A percentile compares a stretch with the other conserved stretches of the same genome.
Conservation (phyloP, 805 yeast species). For the Jamesozyma rosinii region DNA sequence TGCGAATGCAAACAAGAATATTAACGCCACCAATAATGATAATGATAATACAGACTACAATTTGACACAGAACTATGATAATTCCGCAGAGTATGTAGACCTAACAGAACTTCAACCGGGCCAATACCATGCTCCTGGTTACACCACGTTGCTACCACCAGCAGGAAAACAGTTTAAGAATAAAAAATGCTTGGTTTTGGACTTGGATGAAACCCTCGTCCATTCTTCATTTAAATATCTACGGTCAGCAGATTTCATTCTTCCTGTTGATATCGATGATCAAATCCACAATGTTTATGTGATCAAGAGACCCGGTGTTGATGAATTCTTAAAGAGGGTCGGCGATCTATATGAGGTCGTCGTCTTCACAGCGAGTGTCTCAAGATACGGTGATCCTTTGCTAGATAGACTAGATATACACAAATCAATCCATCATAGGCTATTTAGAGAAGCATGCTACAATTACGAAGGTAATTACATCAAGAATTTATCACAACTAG, state of each 20-base stretch:
- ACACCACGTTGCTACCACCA: slow-evolving; percentile 55
- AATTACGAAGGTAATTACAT: slow-evolving; percentile 91
- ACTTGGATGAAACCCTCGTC: slow-evolving; percentile 91
- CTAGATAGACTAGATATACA: slow-evolving; percentile 78
- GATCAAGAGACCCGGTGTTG: slow-evolving; percentile 96
- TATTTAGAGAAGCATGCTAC: slow-evolving; percentile 90
- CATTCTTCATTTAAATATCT: slow-evolving; percentile 90
- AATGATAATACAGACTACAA: slow-evolving; percentile 8
- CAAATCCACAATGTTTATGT: slow-evolving; percentile 92
- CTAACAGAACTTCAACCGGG: slow-evolving; percentile 60
- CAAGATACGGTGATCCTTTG: slow-evolving; percentile 92
- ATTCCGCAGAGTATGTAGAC: slow-evolving; percentile 40
- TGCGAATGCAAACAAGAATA: background rate
- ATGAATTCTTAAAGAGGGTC: slow-evolving; percentile 74
- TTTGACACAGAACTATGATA: slow-evolving; percentile 8
- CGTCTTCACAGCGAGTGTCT: slow-evolving; percentile 92
- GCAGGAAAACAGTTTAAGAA: slow-evolving; percentile 38
- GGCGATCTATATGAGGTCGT: slow-evolving; percentile 89
- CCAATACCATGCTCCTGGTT: slow-evolving; percentile 57
- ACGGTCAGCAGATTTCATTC: slow-evolving; percentile 89
- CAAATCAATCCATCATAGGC: slow-evolving; percentile 73
- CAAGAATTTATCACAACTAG: slow-evolving; percentile 87
- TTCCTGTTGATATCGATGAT: slow-evolving; percentile 93
- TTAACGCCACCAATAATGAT: background rate
- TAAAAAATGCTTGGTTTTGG: slow-evolving; percentile 81